phyloP scores from a whole-genome alignment of 176 grass and related monocot genomes.

The Elaeis guineensis region DNA sequence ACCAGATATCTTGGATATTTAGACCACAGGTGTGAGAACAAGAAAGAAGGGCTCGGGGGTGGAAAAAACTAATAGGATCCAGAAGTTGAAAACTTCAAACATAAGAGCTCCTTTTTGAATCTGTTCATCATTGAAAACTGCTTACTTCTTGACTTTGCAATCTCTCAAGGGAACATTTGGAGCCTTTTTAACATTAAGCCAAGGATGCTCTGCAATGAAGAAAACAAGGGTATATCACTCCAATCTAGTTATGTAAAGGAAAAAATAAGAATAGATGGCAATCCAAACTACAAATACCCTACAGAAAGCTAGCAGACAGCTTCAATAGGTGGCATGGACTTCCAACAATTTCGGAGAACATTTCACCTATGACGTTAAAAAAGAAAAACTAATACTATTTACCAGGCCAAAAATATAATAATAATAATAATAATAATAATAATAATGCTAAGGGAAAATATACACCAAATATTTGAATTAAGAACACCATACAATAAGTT shows the following conservation, averaged over 20 bases:
- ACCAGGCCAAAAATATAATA: too few relatives aligned
- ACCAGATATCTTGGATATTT: conserved; percentile 15
- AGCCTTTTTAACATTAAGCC: conserved; percentile 98
- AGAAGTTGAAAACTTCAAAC: conserved; percentile 13
- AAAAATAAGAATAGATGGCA: too few relatives aligned
- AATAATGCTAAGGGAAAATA: too few relatives aligned
- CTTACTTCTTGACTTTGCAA: conserved; percentile 88
- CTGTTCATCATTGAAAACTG: conserved; percentile 99
- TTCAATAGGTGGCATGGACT: conserved; percentile 33
- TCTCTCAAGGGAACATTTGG: conserved; percentile 97
- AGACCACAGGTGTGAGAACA: conserved; percentile 1
- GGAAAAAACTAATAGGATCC: too few relatives aligned
- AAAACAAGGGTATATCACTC: background rate
- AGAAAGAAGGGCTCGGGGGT: too few relatives aligned
- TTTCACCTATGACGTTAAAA: conserved; percentile 48
- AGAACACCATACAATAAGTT: background rate
- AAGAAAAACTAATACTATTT: too few relatives aligned
- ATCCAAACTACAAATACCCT: too few relatives aligned
- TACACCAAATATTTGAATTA: too few relatives aligned
- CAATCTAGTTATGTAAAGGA: background rate
- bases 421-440: too few relatives aligned
- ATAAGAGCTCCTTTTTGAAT: conserved; percentile 93
- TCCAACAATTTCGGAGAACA: conserved; percentile 95
- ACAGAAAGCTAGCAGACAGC: too few relatives aligned
- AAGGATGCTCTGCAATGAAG: conserved; percentile 55